Conservation (phyloP, 352 stramenopile species). For the Pythium myriotylum region DNA sequence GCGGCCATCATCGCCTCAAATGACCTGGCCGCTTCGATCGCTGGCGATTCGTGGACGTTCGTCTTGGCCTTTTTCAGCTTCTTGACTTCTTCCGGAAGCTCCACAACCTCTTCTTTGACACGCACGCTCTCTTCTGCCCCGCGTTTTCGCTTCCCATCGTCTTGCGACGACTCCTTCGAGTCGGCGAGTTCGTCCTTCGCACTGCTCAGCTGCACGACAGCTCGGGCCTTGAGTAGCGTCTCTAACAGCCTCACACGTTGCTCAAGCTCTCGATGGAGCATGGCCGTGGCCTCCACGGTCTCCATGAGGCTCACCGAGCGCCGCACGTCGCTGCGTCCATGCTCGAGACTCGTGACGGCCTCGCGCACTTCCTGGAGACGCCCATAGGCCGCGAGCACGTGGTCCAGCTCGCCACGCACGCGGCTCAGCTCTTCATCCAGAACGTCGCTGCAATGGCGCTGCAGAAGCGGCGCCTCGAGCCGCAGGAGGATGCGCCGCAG, state of each 20-base stretch:
- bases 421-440: constrained; percentile 13
- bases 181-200: too few species aligned
- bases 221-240: background rate
- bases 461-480: constrained; percentile 18
- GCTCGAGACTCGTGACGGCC: constrained; percentile 16
- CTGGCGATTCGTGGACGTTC: constrained; percentile 6
- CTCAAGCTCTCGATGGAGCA: background rate
- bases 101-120: too few species aligned
- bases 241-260: background rate
- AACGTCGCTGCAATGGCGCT: constrained; percentile 10
- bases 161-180: background rate
- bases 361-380: constrained; percentile 22
- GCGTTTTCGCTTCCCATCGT: background rate
- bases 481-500: constrained; percentile 11
- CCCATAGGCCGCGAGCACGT: constrained; percentile 3
- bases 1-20: background rate
- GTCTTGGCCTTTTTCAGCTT: background rate
- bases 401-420: background rate
- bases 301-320: constrained; percentile 11
- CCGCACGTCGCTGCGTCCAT: background rate
- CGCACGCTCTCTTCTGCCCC: too few species aligned
- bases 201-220: background rate
- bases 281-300: background rate
- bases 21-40: background rate
- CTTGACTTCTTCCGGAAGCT: background rate